phyloP scores from a whole-genome alignment of 2,329 filamentous ascomycete genomes.

The Chaetomium strumarium region DNA sequence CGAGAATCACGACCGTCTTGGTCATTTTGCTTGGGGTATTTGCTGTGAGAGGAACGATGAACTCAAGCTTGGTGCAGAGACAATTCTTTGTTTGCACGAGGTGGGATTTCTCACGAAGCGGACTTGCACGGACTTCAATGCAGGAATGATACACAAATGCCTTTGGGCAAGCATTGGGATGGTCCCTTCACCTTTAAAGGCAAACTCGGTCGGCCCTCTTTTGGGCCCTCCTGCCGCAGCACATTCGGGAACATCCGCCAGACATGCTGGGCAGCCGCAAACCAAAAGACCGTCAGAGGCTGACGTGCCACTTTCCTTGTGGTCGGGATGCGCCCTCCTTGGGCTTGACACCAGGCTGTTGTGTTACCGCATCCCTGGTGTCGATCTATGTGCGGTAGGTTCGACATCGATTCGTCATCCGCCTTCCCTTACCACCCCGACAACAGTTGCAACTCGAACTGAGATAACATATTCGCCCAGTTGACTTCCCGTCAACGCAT shows the following conservation, averaged over 20 bases:
- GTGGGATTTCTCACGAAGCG: too few relatives aligned
- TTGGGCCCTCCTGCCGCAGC: neutral
- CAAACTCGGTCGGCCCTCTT: neutral
- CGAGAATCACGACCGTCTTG: conserved; percentile 49
- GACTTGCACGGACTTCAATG: too few relatives aligned
- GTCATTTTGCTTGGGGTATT: conserved; percentile 32
- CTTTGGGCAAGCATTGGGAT: neutral
- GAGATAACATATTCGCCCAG: too few relatives aligned
- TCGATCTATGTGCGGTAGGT: neutral
- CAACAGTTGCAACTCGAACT: neutral
- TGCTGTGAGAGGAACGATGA: too few relatives aligned
- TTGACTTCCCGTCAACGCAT: too few relatives aligned
- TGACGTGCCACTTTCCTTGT: neutral
- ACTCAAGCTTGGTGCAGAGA: too few relatives aligned
- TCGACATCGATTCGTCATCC: neutral
- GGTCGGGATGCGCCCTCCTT: neutral
- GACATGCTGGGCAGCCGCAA: too few relatives aligned
- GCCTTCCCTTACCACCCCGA: neutral
- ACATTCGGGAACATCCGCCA: too few relatives aligned
- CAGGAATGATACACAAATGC: too few relatives aligned
- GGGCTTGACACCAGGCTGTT: neutral
- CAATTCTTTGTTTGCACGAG: too few relatives aligned
- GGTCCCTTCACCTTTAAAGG: neutral
- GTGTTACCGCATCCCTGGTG: neutral
- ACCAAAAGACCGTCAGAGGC: too few relatives aligned